Conservation (phyloP, 2,329 filamentous ascomycete species). For the Waltergamsia citrina region DNA sequence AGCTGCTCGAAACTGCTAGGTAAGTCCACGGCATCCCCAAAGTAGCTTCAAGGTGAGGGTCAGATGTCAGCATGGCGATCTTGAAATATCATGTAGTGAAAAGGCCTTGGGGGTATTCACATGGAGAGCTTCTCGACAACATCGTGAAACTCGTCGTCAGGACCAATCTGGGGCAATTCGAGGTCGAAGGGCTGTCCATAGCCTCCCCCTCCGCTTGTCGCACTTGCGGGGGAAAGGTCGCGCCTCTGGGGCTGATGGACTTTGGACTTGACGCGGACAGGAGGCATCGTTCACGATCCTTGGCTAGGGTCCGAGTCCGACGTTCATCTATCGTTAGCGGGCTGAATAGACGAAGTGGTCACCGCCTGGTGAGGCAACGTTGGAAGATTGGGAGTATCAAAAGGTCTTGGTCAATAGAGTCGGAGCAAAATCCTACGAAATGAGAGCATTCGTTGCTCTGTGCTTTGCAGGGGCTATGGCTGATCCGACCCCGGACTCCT, state of each 20-base stretch:
- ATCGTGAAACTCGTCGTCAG: conserved; percentile 1
- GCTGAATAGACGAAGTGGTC: no score
- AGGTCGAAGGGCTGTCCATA: not conserved
- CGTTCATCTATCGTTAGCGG: no score
- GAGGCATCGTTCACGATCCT: no score
- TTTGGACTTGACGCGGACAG: conserved; percentile 3
- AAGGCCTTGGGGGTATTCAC: not conserved
- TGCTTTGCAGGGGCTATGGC: no score
- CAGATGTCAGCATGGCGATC: not conserved
- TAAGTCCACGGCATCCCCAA: conserved; percentile 50
- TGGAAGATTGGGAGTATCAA: no score
- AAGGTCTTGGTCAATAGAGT: no score
- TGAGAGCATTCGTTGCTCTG: no score
- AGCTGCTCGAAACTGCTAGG: conserved; percentile 70
- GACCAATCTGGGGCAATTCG: conserved; percentile 2
- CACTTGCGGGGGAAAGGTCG: conserved; percentile 2
- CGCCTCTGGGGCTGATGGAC: conserved; percentile 2
- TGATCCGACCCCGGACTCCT: no score
- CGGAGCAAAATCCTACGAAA: no score
- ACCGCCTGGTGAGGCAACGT: no score
- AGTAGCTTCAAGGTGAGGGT: conserved; percentile 44
- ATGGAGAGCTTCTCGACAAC: conserved; percentile 3
- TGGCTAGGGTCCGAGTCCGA: no score
- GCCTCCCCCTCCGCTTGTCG: not conserved
- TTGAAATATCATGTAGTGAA: not conserved